A percentile compares a stretch with the other conserved stretches of the same genome.
Conservation (phyloP, 768 basidiomycete species). For the Amyloporia xantha region DNA sequence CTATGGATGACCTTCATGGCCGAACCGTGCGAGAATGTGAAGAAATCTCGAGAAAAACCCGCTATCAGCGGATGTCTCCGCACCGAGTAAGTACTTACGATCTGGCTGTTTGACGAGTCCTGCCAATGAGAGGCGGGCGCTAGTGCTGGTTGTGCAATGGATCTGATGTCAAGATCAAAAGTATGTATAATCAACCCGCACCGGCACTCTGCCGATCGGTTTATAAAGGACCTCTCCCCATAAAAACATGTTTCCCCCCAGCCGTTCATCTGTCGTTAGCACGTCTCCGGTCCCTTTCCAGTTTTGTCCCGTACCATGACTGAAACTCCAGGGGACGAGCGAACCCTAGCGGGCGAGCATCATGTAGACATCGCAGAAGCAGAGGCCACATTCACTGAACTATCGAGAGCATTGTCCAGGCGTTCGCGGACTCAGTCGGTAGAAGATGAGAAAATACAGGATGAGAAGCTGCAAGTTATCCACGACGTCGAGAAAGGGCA, state of each 20-base stretch:
- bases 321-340: slow-evolving; percentile 23
- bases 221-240: neutral
- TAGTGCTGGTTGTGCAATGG: neutral
- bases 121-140: neutral
- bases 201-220: neutral
- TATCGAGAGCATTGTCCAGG: slow-evolving; percentile 32
- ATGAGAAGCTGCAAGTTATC: slow-evolving; percentile 10
- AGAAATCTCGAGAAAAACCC: too few species aligned
- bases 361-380: slow-evolving; percentile 47
- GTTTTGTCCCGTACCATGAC: slow-evolving; percentile 12
- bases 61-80: too few species aligned
- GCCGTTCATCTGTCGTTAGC: neutral
- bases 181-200: neutral
- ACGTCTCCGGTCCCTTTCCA: neutral
- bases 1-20: too few species aligned
- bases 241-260: neutral
- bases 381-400: slow-evolving; percentile 48
- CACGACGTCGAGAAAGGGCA: slow-evolving; percentile 41
- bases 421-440: neutral
- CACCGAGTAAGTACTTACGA: too few species aligned
- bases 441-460: slow-evolving; percentile 1
- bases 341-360: slow-evolving; percentile 18
- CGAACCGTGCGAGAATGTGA: too few species aligned
- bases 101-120: too few species aligned
- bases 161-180: neutral